Conservation (phyloP, 768 basidiomycete species). For the Hortiboletus campestris region DNA sequence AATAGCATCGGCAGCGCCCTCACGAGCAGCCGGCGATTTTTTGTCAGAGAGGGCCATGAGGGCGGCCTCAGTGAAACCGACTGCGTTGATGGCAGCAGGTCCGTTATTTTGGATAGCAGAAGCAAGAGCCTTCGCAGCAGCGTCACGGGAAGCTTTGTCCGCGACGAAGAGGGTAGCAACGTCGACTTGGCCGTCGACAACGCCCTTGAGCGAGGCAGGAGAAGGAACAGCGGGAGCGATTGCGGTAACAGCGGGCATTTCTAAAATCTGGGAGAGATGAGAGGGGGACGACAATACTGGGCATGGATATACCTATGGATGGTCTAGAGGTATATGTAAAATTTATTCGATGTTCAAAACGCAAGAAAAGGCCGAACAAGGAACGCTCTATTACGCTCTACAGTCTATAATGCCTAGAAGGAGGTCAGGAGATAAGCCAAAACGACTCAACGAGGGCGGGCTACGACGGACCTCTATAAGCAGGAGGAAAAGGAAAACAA, state of each 20-base stretch:
- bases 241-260: constrained; percentile 83
- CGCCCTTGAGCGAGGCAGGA: constrained; percentile 72
- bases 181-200: constrained; percentile 65
- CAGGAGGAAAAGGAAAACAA: constrained; percentile 22
- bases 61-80: constrained; percentile 69
- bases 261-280: constrained; percentile 42
- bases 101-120: constrained; percentile 82
- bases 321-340: constrained; percentile 34
- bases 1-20: constrained; percentile 80
- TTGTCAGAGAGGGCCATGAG: constrained; percentile 91
- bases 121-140: constrained; percentile 68
- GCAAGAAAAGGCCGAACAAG: constrained; percentile 53
- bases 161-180: constrained; percentile 74
- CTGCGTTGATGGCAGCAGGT: constrained; percentile 67
- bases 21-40: constrained; percentile 89
- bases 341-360: constrained; percentile 36
- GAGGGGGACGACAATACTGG: not conserved
- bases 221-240: constrained; percentile 54
- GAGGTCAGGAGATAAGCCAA: not conserved
- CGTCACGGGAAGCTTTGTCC: constrained; percentile 79
- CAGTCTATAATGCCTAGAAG: constrained; percentile 37
- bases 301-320: constrained; percentile 41
- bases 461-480: constrained; percentile 34
- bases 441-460: not conserved
- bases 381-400: constrained; percentile 61